phyloP scores from a whole-genome alignment of 2,329 filamentous ascomycete species.

The Parasarocladium wereldwijsianum region DNA sequence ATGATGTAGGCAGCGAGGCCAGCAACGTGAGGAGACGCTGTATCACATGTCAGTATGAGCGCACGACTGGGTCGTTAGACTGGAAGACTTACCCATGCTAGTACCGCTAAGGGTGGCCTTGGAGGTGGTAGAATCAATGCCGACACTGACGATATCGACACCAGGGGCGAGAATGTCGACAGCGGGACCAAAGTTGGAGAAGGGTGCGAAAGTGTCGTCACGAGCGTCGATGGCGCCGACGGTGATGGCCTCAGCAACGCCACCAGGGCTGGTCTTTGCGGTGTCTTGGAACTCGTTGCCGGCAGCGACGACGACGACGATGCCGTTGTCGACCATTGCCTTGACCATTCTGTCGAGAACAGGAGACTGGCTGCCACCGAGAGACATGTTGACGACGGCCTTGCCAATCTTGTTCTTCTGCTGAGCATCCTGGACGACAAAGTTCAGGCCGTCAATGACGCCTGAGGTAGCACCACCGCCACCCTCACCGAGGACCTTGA shows the following conservation, averaged over 20 bases:
- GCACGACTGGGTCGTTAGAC: background rate
- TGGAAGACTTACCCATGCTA: conserved; percentile 32
- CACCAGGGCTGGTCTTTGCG: conserved; percentile 35
- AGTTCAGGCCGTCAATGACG: conserved; percentile 46
- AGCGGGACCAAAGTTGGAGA: conserved; percentile 41
- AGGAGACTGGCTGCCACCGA: conserved; percentile 32
- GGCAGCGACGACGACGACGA: conserved; percentile 44
- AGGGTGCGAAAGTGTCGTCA: conserved; percentile 31
- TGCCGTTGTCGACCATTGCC: conserved; percentile 29
- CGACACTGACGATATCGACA: conserved; percentile 36
- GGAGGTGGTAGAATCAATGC: conserved; percentile 32
- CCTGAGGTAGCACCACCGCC: conserved; percentile 21
- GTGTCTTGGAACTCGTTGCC: conserved; percentile 43
- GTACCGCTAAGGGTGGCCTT: conserved; percentile 35
- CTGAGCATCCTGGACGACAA: conserved; percentile 30
- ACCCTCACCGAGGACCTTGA: conserved; percentile 43
- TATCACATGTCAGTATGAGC: conserved; percentile 5
- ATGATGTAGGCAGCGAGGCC: conserved; percentile 57
- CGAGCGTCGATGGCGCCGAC: conserved; percentile 42
- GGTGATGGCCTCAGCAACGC: conserved; percentile 39
- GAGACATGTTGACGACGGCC: conserved; percentile 49
- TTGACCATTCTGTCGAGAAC: conserved; percentile 42
- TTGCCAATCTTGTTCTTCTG: conserved; percentile 29
- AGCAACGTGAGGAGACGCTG: conserved; percentile 49
- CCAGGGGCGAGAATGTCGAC: conserved; percentile 44